phyloP scores from a whole-genome alignment of 2,329 filamentous ascomycete species.

The Pseudodiploospora longispora region DNA sequence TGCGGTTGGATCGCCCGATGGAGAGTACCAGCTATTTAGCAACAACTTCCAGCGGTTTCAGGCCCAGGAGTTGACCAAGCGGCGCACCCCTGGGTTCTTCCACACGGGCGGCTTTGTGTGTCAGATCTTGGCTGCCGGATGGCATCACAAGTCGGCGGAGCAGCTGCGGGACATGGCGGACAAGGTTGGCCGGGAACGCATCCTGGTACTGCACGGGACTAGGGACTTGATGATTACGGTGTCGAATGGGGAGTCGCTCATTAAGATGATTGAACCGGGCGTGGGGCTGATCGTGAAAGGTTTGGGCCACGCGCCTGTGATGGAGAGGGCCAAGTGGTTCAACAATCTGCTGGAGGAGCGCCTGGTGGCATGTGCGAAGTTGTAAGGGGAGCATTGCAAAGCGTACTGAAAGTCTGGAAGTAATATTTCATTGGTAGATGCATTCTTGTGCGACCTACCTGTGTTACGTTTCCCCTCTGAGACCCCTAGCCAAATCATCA shows the following conservation, averaged over 20 bases:
- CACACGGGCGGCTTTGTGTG: slow-evolving; percentile 61
- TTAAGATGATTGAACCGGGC: slow-evolving; percentile 55
- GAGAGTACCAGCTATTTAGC: slow-evolving; percentile 48
- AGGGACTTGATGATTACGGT: slow-evolving; percentile 70
- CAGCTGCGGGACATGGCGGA: slow-evolving; percentile 61
- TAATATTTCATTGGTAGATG: no score
- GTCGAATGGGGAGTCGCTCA: slow-evolving; percentile 60
- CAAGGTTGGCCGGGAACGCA: slow-evolving; percentile 61
- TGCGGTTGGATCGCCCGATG: slow-evolving; percentile 15
- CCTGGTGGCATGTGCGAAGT: slow-evolving; percentile 43
- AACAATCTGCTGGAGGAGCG: slow-evolving; percentile 52
- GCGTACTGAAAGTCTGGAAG: not conserved
- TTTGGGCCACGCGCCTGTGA: slow-evolving; percentile 65
- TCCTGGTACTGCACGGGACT: slow-evolving; percentile 70
- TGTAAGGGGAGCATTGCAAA: slow-evolving; percentile 19
- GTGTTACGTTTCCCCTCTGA: no score
- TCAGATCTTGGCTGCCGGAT: slow-evolving; percentile 70
- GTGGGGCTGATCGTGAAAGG: slow-evolving; percentile 57
- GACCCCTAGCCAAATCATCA: no score
- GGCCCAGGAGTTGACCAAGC: slow-evolving; percentile 70
- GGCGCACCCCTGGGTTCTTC: slow-evolving; percentile 52
- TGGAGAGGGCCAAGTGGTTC: slow-evolving; percentile 65
- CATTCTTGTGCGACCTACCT: no score
- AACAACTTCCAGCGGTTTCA: slow-evolving; percentile 77
- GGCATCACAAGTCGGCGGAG: slow-evolving; percentile 64